Conservation (phyloP, 768 basidiomycete species). For the Kwoniella shandongensis region DNA sequence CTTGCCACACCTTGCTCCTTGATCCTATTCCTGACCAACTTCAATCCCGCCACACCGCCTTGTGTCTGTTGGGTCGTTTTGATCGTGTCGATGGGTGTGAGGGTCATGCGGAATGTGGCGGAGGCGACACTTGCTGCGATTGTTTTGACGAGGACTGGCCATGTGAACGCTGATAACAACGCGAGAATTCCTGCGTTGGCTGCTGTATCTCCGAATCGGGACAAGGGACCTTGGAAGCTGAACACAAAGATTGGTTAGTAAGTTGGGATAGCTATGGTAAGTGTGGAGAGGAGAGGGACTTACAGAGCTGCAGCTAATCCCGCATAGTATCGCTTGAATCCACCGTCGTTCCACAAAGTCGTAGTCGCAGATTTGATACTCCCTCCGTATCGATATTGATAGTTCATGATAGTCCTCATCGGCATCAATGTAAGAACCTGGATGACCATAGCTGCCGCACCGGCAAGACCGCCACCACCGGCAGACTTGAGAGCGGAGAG, state of each 20-base stretch:
- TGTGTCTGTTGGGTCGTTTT: slow-evolving; percentile 96
- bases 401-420: slow-evolving; percentile 97
- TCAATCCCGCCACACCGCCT: slow-evolving; percentile 65
- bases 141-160: slow-evolving; percentile 72
- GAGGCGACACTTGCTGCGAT: slow-evolving; percentile 74
- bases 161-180: slow-evolving; percentile 68
- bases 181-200: slow-evolving; percentile 91
- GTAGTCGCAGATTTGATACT: slow-evolving; percentile 64
- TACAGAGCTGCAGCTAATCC: slow-evolving; percentile 85
- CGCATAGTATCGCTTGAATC: slow-evolving; percentile 80
- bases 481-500: slow-evolving; percentile 74
- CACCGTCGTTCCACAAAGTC: slow-evolving; percentile 75
- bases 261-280: background rate
- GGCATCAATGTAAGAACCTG: slow-evolving; percentile 93
- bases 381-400: slow-evolving; percentile 83
- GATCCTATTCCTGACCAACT: slow-evolving; percentile 67
- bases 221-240: slow-evolving; percentile 54
- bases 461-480: slow-evolving; percentile 84
- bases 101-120: slow-evolving; percentile 81
- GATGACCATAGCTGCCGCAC: slow-evolving; percentile 86
- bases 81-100: slow-evolving; percentile 89
- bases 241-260: background rate
- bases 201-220: slow-evolving; percentile 88
- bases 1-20: slow-evolving; percentile 72
- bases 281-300: slow-evolving; percentile 48